phyloP scores from a whole-genome alignment of 78 protist genomes.

The Dictyostelium firmibasis region DNA sequence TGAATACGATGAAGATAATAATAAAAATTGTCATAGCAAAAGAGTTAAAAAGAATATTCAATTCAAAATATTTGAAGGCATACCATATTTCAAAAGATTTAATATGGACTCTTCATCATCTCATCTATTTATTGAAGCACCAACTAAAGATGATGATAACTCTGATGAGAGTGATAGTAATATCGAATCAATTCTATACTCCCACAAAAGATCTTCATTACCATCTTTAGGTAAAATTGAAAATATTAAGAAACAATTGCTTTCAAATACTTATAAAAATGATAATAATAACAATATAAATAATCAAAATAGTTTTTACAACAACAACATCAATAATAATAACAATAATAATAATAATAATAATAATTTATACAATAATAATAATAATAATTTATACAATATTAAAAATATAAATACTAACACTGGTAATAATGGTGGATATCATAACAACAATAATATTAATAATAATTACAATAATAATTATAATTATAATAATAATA shows the following conservation, averaged over 20 bases:
- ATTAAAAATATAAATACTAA: too few relatives aligned
- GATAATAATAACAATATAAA: neutral
- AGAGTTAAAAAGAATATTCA: neutral
- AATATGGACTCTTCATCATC: neutral
- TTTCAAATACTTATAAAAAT: constrained; percentile 1
- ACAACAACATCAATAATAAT: too few relatives aligned
- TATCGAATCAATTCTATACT: neutral
- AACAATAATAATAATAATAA: too few relatives aligned
- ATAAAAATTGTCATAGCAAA: neutral
- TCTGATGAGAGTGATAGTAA: neutral
- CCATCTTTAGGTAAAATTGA: constrained; percentile 30
- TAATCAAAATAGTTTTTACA: neutral
- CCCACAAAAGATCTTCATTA: constrained; percentile 12
- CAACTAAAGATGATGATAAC: neutral
- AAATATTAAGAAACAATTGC: constrained; percentile 2
- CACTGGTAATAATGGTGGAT: too few relatives aligned
- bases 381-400: too few relatives aligned
- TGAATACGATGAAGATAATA: neutral
- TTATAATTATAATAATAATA: too few relatives aligned
- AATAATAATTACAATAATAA: too few relatives aligned
- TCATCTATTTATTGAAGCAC: neutral
- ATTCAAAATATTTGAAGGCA: constrained; percentile 29
- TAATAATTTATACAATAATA: too few relatives aligned
- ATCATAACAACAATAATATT: too few relatives aligned
- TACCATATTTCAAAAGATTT: constrained; percentile 33